Base-by-base conservation (phyloP, 1,284 basidiomycete species). In the Cutaneotrichosporon cutaneum region DNA sequence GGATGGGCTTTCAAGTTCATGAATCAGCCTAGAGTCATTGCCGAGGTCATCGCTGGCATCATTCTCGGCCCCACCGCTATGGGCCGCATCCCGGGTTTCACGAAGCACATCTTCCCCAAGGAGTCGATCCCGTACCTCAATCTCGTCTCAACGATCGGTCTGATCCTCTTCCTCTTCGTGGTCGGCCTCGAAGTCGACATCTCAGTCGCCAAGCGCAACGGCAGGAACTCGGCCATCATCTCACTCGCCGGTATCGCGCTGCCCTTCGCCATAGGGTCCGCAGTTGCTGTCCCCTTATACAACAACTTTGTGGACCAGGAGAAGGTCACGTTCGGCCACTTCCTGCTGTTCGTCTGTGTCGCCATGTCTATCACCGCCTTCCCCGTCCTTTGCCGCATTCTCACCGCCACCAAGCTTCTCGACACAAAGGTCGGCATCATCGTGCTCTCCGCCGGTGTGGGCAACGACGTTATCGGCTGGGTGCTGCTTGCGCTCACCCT, bases 381-480 rank as follows among this genome's bases (percentile, higher is more conserved):
- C 76, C 90, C 85, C 0, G 94, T 99, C 4, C 84, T 98, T 4
- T 97, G 94, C 76, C 88, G 95, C 45, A 83, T 83, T 63, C 70
- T 83, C 9, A 82, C 81, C 16, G 82, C 84, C 59, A 82, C 82
- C 47, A 82, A 84, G 78, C 83, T 99, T 2, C 84, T 98, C 59
- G 90, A 95, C 66, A 96, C 93, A 8, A 90, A 88, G 0, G 94
- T 99, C 48, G 96, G 95, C 10, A 88, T 95, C 59, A 88, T 96
- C 32, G 92, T 92, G 4, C 85, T 99, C 4, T 90, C 90, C 1
- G 95, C 95, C 0, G 94, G 95, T 53, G 92, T 98, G 1, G 92
- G 89, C 3, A 97, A 96, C 79, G 94, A 88, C 66, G 83, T 88
- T 50, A 82, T 88, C 59, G 93, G 84, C 27, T 85, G 84, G 83